Percentiles rank a stretch among this genome's conserved stretches.
These are phyloP conservation scores for Eremothecium cymbalariae DNA, from an alignment of 1,139 yeast genomes.

Conservation along the genomic window DNA sequence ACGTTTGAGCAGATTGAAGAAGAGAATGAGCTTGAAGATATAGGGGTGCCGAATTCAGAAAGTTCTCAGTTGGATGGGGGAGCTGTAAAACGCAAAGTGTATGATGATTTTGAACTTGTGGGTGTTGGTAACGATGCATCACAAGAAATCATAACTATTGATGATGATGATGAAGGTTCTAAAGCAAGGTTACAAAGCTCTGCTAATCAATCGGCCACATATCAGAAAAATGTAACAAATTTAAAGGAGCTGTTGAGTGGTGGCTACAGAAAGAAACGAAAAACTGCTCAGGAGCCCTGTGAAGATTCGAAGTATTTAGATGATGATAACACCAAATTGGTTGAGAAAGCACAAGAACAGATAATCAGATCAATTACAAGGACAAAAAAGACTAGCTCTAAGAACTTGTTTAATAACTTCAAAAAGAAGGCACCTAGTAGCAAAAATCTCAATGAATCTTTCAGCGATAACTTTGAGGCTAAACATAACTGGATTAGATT, in stretches of 20 bases:
- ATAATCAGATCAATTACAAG: slow-evolving; percentile 7
- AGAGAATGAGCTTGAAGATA: background rate
- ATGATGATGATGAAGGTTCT: slow-evolving; percentile 3
- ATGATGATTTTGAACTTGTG: no score
- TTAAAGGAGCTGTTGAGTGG: slow-evolving; percentile 2
- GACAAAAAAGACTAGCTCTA: slow-evolving; percentile 9
- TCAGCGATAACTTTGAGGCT: background rate
- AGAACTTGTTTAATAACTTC: slow-evolving; percentile 7
- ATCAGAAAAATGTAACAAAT: background rate
- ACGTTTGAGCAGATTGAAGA: slow-evolving; percentile 1
- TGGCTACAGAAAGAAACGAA: slow-evolving; percentile 1
- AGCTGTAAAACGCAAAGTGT: no score
- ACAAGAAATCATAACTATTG: slow-evolving; percentile 3
- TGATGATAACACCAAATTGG: no score
- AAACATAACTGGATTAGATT: slow-evolving; percentile 11
- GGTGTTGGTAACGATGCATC: background rate
- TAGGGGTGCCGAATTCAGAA: no score
- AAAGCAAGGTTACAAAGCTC: no score
- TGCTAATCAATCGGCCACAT: no score
- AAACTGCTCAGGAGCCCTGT: no score
- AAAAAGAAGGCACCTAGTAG: slow-evolving; percentile 1
- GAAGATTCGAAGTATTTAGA: no score
- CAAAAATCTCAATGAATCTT: background rate
- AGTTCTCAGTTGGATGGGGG: no score
- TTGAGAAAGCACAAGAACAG: slow-evolving; percentile 8